Evolutionary conservation across 2,329 filamentous ascomycete species (phyloP), one percentile per base, ranked within the genome.

Genomic region (Exophiala oligosperma): DNA sequence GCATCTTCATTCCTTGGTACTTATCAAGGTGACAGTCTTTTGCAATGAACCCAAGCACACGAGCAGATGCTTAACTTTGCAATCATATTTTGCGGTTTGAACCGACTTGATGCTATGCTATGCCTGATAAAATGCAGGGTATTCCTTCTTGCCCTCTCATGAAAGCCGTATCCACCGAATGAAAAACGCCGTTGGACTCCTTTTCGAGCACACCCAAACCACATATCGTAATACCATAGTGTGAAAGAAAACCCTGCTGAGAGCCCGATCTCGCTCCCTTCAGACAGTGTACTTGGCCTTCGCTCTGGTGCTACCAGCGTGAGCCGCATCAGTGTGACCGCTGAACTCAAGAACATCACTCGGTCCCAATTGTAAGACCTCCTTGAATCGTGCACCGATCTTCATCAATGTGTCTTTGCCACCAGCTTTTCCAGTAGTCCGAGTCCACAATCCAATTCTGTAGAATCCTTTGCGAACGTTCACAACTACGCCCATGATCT

Each of bases 391-490:
- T 67, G 82, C 84, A 67, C 94, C 94, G 69, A 99, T 96, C 70
- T 85, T 84, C 79, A 90, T 80, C 57, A 99, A 84, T 48, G 93
- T 84, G 56, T 94, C 89, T 77, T 88, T 89, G 71, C 91, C 90
- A 82, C 96, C 94, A 60, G 85, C 86, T 81, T 93, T 93, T 72
- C 93, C 93, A 55, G 91, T 91, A 58, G 92, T 96, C 71, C 92
- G 89, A 64, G 94, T 99, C 94, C 95, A 99, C 68, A 97, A 86
- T 72, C 93, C 92, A 67, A 99, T 89, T 80, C 94, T 90, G 84
- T 92, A 99, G 81, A 99, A 97, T 52, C 90, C 92, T 81, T 96
- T 97, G 76, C 94, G 90, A 59, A 99, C 93, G 77, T 99, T 99
- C 80, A 97, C 92, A 26, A 99, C 94, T 35, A 99, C 95, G 65